Evolutionary conservation across 441 rosid species (phyloP).

Genomic region (Pelargonium australe): DNA sequence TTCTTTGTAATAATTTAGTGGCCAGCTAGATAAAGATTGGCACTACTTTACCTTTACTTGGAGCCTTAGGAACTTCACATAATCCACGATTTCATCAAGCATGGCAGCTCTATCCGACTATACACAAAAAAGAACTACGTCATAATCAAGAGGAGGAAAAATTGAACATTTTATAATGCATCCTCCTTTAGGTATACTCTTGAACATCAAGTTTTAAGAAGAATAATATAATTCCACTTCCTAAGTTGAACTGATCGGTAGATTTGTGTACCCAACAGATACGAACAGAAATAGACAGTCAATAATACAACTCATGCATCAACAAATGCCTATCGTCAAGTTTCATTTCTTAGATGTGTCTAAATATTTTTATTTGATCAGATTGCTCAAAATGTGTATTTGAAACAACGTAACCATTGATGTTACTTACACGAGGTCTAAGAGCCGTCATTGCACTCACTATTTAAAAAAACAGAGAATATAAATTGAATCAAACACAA

Average conservation of each 20-base stretch:
- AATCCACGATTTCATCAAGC: constrained; percentile 98
- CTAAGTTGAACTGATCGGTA: too few species aligned
- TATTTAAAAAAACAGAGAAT: too few species aligned
- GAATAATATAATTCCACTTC: too few species aligned
- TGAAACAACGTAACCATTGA: background rate
- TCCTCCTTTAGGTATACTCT: background rate
- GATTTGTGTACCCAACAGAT: too few species aligned
- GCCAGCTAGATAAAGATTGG: background rate
- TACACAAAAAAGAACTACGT: constrained; percentile 19
- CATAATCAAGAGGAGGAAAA: background rate
- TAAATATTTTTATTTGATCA: background rate
- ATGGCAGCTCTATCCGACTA: constrained; percentile 95
- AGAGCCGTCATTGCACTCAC: too few species aligned
- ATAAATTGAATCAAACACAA: too few species aligned
- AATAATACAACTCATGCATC: background rate
- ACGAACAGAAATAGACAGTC: background rate
- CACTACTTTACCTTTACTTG: constrained; percentile 76
- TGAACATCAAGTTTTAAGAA: background rate
- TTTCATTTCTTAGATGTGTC: background rate
- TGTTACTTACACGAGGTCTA: background rate
- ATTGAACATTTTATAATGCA: background rate
- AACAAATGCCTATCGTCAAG: background rate
- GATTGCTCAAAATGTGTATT: background rate
- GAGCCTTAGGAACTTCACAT: constrained; percentile 95
- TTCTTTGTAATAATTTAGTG: background rate